Base-by-base conservation (phyloP, 129 eudicot genomes). In the Oenanthe sinensis region DNA sequence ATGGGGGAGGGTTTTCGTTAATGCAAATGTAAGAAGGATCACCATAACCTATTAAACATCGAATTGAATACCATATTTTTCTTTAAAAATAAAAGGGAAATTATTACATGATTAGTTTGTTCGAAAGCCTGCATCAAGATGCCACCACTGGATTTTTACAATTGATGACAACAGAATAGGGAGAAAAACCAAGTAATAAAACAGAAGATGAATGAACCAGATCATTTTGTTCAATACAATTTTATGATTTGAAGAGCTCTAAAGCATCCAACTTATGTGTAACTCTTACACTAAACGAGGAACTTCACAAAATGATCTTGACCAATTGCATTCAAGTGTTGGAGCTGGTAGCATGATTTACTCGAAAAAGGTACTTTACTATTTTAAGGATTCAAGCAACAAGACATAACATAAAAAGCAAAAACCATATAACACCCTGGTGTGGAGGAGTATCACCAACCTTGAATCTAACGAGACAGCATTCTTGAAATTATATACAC, bases 401-500 rank as follows among this genome's bases (percentile, higher is more conserved):
- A 72, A 77, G 49, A 33, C 55, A 77, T 40, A 77, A 40, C n/a
- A 0, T 58, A 26, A 48, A 60, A 24, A 48, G 40, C 6, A 42
- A 39, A 19, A 60, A 77, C 13, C 13, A 77, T 40, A 26, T 43
- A 8, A 58, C 17, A 8, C 22, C 8, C 22, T 26, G 71, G 9
- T 36, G 17, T 0, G 19, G 52, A 58, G 46, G 67, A 37, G 52
- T 10, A 54, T 30, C 42, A 77, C 82, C 43, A 62, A 85, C 93
- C 90, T 87, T 50, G 80, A 79, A 28, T 83, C 73, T 47, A 90
- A 85, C 13, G 87, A 85, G 8, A 87, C 93, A 3, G 89, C 85
- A 48, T 87, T 88, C 76, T 89, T 89, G 82, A 89, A 89, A 77
- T 87, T 87, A 79, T 85, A 84, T 15, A 89, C 93, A 4, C 93